Conservation (phyloP, 2,329 filamentous ascomycete genomes). For the Sporothrix humicola region DNA sequence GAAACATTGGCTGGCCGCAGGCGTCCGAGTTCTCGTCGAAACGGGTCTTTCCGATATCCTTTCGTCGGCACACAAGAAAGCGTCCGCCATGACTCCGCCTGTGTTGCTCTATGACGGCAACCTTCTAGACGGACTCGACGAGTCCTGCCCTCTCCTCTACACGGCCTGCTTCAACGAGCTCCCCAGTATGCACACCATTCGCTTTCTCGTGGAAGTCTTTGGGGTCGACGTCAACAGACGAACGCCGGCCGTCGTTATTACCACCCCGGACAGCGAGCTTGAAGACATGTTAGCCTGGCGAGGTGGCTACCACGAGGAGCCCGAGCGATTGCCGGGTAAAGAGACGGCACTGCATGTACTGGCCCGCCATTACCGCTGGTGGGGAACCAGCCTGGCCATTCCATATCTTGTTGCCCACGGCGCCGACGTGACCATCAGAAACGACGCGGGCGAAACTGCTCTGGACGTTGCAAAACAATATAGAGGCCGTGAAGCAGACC, state of each 20-base stretch:
- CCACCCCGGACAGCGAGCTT: no score
- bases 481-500: no score
- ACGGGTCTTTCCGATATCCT: not conserved
- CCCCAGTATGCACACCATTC: constrained; percentile 31
- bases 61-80: not conserved
- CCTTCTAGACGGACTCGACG: not conserved
- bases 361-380: constrained; percentile 13
- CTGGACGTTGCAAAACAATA: not conserved
- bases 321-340: not conserved
- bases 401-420: constrained; percentile 16
- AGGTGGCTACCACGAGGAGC: no score
- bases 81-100: not conserved
- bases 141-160: constrained; percentile 21
- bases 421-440: not conserved
- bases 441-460: constrained; percentile 13
- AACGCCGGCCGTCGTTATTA: not conserved
- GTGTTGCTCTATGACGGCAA: not conserved
- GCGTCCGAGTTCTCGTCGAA: not conserved
- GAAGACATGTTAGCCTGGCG: not conserved
- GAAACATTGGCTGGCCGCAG: not conserved
- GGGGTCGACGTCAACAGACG: constrained; percentile 29
- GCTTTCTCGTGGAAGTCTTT: constrained; percentile 29
- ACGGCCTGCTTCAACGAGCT: constrained; percentile 28
- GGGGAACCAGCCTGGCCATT: constrained; percentile 12
- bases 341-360: constrained; percentile 9